Conservation (phyloP, 1,284 basidiomycete genomes). For the Farysia itapuensis region DNA sequence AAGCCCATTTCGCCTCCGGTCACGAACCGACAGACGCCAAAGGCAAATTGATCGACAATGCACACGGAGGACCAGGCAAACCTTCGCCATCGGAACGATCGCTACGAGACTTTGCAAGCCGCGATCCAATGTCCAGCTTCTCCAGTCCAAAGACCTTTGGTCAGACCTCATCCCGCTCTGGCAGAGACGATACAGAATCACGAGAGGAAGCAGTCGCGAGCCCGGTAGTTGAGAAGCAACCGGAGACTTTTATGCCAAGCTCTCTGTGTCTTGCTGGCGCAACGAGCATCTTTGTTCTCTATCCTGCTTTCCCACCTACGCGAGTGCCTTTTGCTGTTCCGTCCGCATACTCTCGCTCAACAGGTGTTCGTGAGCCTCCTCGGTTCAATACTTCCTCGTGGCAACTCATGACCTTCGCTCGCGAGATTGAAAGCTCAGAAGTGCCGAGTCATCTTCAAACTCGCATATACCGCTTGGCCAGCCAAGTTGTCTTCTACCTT, state of each 20-base stretch:
- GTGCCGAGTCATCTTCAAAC: slow-evolving; percentile 25
- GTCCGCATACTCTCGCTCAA: not conserved
- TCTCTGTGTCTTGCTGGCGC: slow-evolving; percentile 40
- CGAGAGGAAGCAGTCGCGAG: slow-evolving; percentile 8
- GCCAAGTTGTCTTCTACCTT: slow-evolving; percentile 81
- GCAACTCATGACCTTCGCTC: slow-evolving; percentile 22
- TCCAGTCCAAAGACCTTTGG: slow-evolving; percentile 18
- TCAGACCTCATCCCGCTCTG: slow-evolving; percentile 8
- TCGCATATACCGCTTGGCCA: slow-evolving; percentile 62
- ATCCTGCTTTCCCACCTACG: slow-evolving; percentile 45
- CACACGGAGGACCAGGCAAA: slow-evolving; percentile 8
- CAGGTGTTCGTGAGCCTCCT: slow-evolving; percentile 2
- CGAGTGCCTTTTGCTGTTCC: slow-evolving; percentile 37
- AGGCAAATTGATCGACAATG: slow-evolving; percentile 5
- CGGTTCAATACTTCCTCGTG: slow-evolving; percentile 39
- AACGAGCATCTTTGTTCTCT: slow-evolving; percentile 43
- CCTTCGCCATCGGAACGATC: slow-evolving; percentile 26
- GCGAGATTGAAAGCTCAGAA: slow-evolving; percentile 28
- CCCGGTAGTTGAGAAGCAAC: slow-evolving; percentile 12
- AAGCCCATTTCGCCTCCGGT: slow-evolving; percentile 27
- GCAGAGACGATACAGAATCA: slow-evolving; percentile 17
- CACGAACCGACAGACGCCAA: slow-evolving; percentile 20
- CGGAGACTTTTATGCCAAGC: slow-evolving; percentile 36
- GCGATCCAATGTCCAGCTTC: slow-evolving; percentile 20
- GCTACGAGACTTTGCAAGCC: slow-evolving; percentile 24